These are phyloP conservation scores for Aspergillus spinulosporus DNA, from an alignment of 2,329 filamentous ascomycete genomes.

Conservation along the genomic window DNA sequence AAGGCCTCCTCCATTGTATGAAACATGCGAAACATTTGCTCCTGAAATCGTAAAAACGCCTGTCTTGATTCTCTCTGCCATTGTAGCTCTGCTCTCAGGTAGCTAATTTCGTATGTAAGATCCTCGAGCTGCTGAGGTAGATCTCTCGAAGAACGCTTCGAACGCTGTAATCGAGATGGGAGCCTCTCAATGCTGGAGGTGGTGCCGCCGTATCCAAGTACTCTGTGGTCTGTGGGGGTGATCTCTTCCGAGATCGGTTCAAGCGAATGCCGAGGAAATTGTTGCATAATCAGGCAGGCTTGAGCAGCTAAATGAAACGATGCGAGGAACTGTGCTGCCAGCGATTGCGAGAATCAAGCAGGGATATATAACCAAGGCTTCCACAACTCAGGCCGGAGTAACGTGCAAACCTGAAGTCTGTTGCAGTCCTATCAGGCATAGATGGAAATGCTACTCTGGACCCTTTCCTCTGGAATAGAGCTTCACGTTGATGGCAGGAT, in stretches of 20 bases:
- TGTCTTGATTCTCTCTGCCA: constrained; percentile 14
- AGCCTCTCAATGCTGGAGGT: constrained; percentile 11
- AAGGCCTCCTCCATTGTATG: constrained; percentile 8
- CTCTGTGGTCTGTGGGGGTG: constrained; percentile 7
- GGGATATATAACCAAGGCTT: not conserved
- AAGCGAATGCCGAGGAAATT: not conserved
- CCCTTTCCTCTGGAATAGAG: too few relatives aligned
- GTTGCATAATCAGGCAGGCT: not conserved
- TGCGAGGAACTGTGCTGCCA: not conserved
- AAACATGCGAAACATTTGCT: constrained; percentile 10
- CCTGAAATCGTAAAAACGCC: constrained; percentile 9
- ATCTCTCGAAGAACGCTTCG: constrained; percentile 6
- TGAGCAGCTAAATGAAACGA: not conserved
- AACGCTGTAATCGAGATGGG: constrained; percentile 7
- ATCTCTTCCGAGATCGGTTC: constrained; percentile 11
- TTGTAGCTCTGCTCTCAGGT: constrained; percentile 10
- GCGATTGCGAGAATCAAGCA: not conserved
- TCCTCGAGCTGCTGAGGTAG: constrained; percentile 10
- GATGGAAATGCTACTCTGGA: too few relatives aligned
- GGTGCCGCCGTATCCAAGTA: constrained; percentile 8
- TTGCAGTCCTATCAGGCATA: too few relatives aligned
- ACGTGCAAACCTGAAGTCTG: not conserved
- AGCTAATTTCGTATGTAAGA: constrained; percentile 10
- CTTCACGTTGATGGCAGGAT: too few relatives aligned
- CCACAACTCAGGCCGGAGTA: not conserved